Conservation (phyloP, 495 filamentous ascomycete species). For the Thermochaetoides thermophila region DNA sequence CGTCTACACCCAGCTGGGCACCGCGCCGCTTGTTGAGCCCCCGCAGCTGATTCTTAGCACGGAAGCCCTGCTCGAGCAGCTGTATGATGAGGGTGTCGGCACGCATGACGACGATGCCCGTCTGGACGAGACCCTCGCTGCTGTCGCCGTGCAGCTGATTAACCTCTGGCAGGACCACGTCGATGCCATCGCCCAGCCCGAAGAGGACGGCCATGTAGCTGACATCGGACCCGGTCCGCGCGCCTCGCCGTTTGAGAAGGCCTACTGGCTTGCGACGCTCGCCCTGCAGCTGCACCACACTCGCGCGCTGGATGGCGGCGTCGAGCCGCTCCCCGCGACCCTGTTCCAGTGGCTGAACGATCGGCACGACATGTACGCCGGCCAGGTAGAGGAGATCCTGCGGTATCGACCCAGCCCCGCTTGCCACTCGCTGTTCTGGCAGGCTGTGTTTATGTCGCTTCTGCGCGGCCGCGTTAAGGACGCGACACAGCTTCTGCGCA, state of each 20-base stretch:
- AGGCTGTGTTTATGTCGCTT: conserved; percentile 48
- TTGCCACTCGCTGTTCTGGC: conserved; percentile 64
- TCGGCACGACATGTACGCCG: conserved; percentile 46
- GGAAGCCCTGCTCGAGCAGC: conserved; percentile 32
- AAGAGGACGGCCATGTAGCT: conserved; percentile 37
- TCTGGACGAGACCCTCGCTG: conserved; percentile 39
- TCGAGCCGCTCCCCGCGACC: conserved; percentile 48
- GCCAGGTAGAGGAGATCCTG: conserved; percentile 44
- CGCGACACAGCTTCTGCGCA: conserved; percentile 46
- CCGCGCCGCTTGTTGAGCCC: conserved; percentile 30
- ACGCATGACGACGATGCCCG: conserved; percentile 37
- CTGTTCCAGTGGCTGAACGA: conserved; percentile 66
- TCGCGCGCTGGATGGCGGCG: conserved; percentile 27
- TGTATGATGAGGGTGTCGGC: conserved; percentile 43
- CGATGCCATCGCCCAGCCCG: conserved; percentile 27
- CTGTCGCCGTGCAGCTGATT: conserved; percentile 38
- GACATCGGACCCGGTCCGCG: conserved; percentile 50
- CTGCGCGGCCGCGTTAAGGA: conserved; percentile 55
- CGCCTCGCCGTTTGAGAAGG: conserved; percentile 48
- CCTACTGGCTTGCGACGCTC: conserved; percentile 55
- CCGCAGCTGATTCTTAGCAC: conserved; percentile 43
- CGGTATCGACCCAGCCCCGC: conserved; percentile 53
- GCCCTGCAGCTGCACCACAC: conserved; percentile 65
- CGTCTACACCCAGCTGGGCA: conserved; percentile 29
- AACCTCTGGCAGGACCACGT: conserved; percentile 43